Conservation (phyloP, 192 early-diverging fungal species). For the Coemansia biformis region DNA sequence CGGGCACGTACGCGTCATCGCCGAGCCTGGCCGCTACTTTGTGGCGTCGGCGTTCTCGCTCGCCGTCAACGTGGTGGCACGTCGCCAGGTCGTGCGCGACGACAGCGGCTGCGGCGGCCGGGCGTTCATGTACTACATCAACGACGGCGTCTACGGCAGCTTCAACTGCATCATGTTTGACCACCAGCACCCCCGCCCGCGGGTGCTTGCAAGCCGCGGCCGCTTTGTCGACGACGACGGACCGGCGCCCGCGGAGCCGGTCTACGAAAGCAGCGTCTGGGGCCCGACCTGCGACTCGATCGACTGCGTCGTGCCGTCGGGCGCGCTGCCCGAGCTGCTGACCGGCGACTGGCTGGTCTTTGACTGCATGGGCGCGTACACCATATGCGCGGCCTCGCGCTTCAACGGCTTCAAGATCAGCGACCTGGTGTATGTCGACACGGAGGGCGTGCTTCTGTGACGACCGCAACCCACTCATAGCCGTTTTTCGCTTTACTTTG, state of each 20-base stretch:
- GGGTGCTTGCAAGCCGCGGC: constrained; percentile 57
- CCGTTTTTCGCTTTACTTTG: not conserved
- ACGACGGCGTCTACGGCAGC: constrained; percentile 96
- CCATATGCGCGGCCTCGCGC: constrained; percentile 77
- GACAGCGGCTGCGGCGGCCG: too few species aligned
- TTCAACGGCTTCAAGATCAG: constrained; percentile 88
- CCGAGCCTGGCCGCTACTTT: constrained; percentile 97
- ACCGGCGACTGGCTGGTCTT: constrained; percentile 96
- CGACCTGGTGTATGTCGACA: constrained; percentile 82
- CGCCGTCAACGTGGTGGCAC: constrained; percentile 88
- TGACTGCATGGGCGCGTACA: constrained; percentile 97
- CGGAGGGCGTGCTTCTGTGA: constrained; percentile 35
- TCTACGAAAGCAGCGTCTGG: constrained; percentile 72
- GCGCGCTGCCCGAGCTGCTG: constrained; percentile 72
- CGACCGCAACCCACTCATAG: too few species aligned
- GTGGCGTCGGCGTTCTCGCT: constrained; percentile 90
- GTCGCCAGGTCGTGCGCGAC: constrained; percentile 65
- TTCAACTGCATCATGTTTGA: constrained; percentile 99
- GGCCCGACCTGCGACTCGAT: constrained; percentile 99
- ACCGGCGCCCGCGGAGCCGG: not conserved
- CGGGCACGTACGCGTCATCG: constrained; percentile 80
- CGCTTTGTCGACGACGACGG: constrained; percentile 27
- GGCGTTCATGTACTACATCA: constrained; percentile 84
- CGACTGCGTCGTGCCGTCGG: constrained; percentile 75
- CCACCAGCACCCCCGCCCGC: constrained; percentile 72